These are phyloP conservation scores for Hagleromyces aurorensis DNA, from an alignment of 805 yeast genomes.

Conservation along the genomic window DNA sequence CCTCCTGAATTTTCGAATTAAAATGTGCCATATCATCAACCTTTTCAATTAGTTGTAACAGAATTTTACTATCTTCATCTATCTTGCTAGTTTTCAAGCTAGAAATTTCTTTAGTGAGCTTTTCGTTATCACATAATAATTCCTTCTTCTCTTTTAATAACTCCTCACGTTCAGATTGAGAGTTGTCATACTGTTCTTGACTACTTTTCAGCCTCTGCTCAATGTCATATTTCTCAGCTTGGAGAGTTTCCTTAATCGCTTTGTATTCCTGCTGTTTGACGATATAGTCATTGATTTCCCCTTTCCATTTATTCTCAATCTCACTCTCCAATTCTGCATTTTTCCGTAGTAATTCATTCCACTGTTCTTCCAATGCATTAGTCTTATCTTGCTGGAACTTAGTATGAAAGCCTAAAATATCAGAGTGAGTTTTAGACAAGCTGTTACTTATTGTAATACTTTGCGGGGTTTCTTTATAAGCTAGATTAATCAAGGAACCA, in stretches of 20 bases:
- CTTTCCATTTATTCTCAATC: slow-evolving; percentile 14
- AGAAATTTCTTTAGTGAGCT: slow-evolving; percentile 7
- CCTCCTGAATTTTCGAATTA: slow-evolving; percentile 3
- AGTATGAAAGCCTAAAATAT: slow-evolving; percentile 13
- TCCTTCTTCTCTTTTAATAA: slow-evolving; percentile 7
- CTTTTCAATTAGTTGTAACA: slow-evolving; percentile 5
- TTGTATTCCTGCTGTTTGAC: slow-evolving; percentile 3
- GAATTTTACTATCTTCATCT: slow-evolving; percentile 5
- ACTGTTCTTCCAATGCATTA: slow-evolving; percentile 3
- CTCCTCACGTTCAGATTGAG: slow-evolving; percentile 5
- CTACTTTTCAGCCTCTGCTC: slow-evolving; percentile 4
- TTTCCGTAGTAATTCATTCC: slow-evolving; percentile 3
- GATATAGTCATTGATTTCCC: slow-evolving; percentile 5
- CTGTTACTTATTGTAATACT: slow-evolving; percentile 7
- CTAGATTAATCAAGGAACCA: slow-evolving; percentile 10
- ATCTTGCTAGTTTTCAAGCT: slow-evolving; percentile 4
- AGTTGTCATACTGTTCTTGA: slow-evolving; percentile 4
- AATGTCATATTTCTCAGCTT: slow-evolving; percentile 2
- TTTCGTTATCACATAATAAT: slow-evolving; percentile 2
- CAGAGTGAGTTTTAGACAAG: slow-evolving; percentile 3
- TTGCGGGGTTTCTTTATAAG: slow-evolving; percentile 5
- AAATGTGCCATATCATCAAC: slow-evolving; percentile 3
- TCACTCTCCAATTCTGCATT: slow-evolving; percentile 4
- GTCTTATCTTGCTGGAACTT: slow-evolving; percentile 6
- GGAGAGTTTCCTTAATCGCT: slow-evolving; percentile 1